Percentiles rank a stretch among this genome's conserved stretches.
These are phyloP conservation scores for Phytophthora quininea DNA, from an alignment of 352 stramenopile genomes.

Conservation along the genomic window DNA sequence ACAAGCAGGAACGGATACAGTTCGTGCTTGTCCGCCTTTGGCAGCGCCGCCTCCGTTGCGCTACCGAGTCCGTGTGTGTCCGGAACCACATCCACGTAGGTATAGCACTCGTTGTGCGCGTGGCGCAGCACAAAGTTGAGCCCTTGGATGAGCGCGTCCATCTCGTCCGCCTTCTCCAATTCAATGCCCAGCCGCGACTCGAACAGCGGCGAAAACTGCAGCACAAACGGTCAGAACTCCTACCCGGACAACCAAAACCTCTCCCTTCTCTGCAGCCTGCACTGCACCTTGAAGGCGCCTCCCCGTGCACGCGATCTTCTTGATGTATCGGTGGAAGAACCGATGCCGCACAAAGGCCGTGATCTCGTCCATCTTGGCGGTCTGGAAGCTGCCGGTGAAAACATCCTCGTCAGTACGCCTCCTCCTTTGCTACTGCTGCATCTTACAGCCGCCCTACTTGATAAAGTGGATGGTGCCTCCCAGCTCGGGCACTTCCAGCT, in stretches of 20 bases:
- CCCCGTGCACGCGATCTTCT: slow-evolving; percentile 91
- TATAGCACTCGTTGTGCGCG: slow-evolving; percentile 96
- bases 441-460: slow-evolving; percentile 32
- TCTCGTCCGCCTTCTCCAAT: slow-evolving; percentile 95
- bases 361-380: slow-evolving; percentile 70
- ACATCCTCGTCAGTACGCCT: slow-evolving; percentile 6
- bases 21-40: slow-evolving; percentile 51
- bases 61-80: slow-evolving; percentile 61
- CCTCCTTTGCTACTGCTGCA: background rate
- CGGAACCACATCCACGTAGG: slow-evolving; percentile 87
- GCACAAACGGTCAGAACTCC: slow-evolving; percentile 4
- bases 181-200: slow-evolving; percentile 91
- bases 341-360: slow-evolving; percentile 71
- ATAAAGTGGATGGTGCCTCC: slow-evolving; percentile 96
- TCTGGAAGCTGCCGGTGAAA: slow-evolving; percentile 56
- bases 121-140: slow-evolving; percentile 96
- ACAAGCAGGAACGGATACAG: slow-evolving; percentile 97
- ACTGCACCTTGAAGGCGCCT: slow-evolving; percentile 93
- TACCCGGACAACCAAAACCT: too few species aligned
- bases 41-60: slow-evolving; percentile 66
- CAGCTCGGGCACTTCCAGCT: slow-evolving; percentile 75
- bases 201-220: slow-evolving; percentile 80
- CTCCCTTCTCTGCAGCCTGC: too few species aligned
- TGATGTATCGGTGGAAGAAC: slow-evolving; percentile 93
- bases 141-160: slow-evolving; percentile 96